A percentile compares a stretch with the other conserved stretches of the same genome.
Evolutionary conservation across 2,329 filamentous ascomycete genomes (phyloP).

Genomic region (Incumbomyces lentus): DNA sequence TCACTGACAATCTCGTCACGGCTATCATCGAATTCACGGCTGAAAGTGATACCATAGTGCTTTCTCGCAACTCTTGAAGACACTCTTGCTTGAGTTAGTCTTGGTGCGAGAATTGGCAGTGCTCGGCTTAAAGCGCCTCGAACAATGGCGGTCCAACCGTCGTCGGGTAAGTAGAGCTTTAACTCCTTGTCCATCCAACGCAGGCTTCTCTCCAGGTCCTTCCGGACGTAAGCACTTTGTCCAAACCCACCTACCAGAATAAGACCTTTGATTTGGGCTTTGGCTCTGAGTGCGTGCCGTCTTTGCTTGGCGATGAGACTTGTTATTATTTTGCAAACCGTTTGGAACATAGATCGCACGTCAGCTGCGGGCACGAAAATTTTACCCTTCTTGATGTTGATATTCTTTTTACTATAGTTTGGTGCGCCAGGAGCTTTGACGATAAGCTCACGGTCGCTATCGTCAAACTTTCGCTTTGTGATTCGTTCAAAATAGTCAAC

Average conservation of each 20-base stretch:
- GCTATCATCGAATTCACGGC: not conserved
- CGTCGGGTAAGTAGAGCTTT: conserved; percentile 16
- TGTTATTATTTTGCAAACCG: conserved; percentile 12
- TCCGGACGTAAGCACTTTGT: conserved; percentile 21
- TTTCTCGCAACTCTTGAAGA: conserved; percentile 20
- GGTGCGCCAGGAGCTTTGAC: conserved; percentile 21
- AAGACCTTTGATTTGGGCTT: conserved; percentile 11
- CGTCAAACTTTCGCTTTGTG: conserved; percentile 21
- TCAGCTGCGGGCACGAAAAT: conserved; percentile 15
- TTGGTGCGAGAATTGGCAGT: conserved; percentile 11
- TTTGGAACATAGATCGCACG: conserved; percentile 19
- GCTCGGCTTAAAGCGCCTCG: conserved; percentile 17
- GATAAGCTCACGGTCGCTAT: conserved; percentile 14
- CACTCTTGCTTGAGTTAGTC: conserved; percentile 8
- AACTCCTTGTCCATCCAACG: conserved; percentile 8
- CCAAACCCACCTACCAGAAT: conserved; percentile 25
- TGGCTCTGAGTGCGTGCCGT: not conserved
- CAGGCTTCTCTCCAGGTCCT: conserved; percentile 13
- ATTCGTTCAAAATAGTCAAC: conserved; percentile 21
- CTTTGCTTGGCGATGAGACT: not conserved
- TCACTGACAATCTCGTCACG: conserved; percentile 9
- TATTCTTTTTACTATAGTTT: conserved; percentile 12
- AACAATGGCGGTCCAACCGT: conserved; percentile 24
- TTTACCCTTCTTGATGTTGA: conserved; percentile 13
- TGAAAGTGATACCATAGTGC: conserved; percentile 16